A percentile compares a stretch with the other conserved stretches of the same genome.
These are phyloP conservation scores for Ophiosphaerella herpotricha DNA, from an alignment of 2,329 filamentous ascomycete genomes.

Conservation along the genomic window DNA sequence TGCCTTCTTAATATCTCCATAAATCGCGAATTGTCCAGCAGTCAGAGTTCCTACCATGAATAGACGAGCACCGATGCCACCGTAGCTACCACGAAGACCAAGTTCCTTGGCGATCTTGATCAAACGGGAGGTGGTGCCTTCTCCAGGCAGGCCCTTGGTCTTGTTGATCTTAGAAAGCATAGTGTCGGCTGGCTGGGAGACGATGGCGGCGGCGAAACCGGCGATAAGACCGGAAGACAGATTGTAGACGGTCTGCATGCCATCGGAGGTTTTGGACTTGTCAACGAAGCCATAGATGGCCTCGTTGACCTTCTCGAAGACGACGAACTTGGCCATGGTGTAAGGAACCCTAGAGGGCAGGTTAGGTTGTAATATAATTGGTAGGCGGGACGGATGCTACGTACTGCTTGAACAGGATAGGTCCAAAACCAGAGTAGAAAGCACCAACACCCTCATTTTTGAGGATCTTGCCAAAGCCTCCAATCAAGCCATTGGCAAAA, in stretches of 20 bases:
- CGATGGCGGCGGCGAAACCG: conserved; percentile 82
- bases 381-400: conserved; percentile 7
- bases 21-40: conserved; percentile 78
- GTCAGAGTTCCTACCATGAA: conserved; percentile 69
- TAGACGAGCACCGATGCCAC: conserved; percentile 79
- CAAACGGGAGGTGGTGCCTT: conserved; percentile 78
- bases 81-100: conserved; percentile 76
- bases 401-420: conserved; percentile 52
- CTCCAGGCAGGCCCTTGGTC: conserved; percentile 84
- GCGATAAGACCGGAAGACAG: conserved; percentile 83
- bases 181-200: conserved; percentile 90
- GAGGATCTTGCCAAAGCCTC: conserved; percentile 81
- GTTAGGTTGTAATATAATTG: conserved; percentile 13
- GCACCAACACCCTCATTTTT: conserved; percentile 81
- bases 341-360: conserved; percentile 71
- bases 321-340: conserved; percentile 95
- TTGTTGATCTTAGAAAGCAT: conserved; percentile 98
- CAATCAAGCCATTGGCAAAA: conserved; percentile 78
- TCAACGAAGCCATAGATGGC: conserved; percentile 68
- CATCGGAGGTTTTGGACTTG: conserved; percentile 71
- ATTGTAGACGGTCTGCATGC: conserved; percentile 79
- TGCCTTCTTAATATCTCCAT: conserved; percentile 71
- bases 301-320: conserved; percentile 87
- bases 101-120: conserved; percentile 90
- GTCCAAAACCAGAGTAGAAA: conserved; percentile 89